Evolutionary conservation across 1,139 yeast genomes (phyloP).

Genomic region (Blastobotrys malaysiensis): DNA sequence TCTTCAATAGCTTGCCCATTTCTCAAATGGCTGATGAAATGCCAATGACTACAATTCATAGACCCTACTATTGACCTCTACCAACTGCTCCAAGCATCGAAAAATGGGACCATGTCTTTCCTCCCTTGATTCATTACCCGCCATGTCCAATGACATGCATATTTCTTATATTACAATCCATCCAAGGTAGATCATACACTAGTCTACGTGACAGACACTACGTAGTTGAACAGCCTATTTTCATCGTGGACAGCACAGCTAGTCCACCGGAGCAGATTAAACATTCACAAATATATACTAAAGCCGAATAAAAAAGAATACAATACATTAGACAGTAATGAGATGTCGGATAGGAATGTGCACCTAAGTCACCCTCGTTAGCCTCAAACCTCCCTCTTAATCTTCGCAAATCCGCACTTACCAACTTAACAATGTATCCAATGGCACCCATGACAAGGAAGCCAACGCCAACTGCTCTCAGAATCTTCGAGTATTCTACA

Average conservation of each 20-base stretch:
- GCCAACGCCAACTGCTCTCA: slow-evolving; percentile 95
- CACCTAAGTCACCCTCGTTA: slow-evolving; percentile 34
- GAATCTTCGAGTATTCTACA: slow-evolving; percentile 74
- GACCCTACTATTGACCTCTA: no score
- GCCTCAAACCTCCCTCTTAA: not conserved
- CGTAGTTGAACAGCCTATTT: not conserved
- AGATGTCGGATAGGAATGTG: slow-evolving; percentile 97
- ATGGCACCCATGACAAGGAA: slow-evolving; percentile 97
- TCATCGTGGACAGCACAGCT: slow-evolving; percentile 1
- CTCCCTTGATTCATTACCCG: no score
- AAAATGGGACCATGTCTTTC: no score
- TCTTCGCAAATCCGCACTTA: slow-evolving; percentile 20
- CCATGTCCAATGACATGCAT: no score
- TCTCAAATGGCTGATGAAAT: no score
- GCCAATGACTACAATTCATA: no score
- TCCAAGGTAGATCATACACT: no score
- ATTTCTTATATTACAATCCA: no score
- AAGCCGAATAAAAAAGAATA: not conserved
- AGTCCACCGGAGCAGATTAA: not conserved
- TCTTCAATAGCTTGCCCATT: no score
- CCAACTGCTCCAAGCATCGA: no score
- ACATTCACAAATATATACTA: not conserved
- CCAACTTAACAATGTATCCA: slow-evolving; percentile 88
- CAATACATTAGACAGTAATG: slow-evolving; percentile 58
- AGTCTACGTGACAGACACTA: no score